phyloP scores from a whole-genome alignment of 805 yeast species.

The Brettanomyces nanus region DNA sequence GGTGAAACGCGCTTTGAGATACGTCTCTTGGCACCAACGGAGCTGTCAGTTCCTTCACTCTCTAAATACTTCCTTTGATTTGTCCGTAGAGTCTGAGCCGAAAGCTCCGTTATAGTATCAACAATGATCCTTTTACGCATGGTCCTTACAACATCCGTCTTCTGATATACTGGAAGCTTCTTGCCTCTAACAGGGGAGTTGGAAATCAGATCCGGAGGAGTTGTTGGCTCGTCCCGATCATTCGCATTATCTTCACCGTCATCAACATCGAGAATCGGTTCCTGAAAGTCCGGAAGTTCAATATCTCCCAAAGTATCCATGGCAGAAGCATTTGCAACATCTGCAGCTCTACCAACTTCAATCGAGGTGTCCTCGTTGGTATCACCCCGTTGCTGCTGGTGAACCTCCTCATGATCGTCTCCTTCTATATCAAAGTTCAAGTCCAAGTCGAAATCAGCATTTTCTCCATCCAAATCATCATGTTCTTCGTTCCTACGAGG shows the following conservation, averaged over 20 bases:
- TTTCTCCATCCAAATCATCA: conserved; percentile 24
- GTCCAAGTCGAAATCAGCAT: conserved; percentile 25
- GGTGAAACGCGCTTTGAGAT: neutral
- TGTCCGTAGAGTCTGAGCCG: conserved; percentile 29
- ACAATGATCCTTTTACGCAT: conserved; percentile 35
- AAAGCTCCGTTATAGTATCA: conserved; percentile 38
- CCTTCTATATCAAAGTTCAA: conserved; percentile 28
- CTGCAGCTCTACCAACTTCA: conserved; percentile 45
- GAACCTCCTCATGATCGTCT: conserved; percentile 8
- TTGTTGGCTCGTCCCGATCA: neutral
- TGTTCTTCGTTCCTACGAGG: conserved; percentile 14
- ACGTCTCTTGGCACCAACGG: neutral
- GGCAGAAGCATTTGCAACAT: conserved; percentile 15
- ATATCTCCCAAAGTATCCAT: conserved; percentile 26
- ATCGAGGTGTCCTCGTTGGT: conserved; percentile 34
- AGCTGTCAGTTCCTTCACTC: neutral
- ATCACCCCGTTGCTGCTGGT: conserved; percentile 2
- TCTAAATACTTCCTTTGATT: conserved; percentile 19
- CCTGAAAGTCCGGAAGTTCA: conserved; percentile 28
- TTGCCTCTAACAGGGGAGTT: conserved; percentile 15
- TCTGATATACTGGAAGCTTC: conserved; percentile 26
- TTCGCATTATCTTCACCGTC: conserved; percentile 1
- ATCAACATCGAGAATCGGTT: conserved; percentile 17
- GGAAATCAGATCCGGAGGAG: conserved; percentile 2
- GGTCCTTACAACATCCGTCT: conserved; percentile 39